These are phyloP conservation scores for Alisma plantagoaquatica DNA, from an alignment of 106 monocot species.

Conservation along the genomic window DNA sequence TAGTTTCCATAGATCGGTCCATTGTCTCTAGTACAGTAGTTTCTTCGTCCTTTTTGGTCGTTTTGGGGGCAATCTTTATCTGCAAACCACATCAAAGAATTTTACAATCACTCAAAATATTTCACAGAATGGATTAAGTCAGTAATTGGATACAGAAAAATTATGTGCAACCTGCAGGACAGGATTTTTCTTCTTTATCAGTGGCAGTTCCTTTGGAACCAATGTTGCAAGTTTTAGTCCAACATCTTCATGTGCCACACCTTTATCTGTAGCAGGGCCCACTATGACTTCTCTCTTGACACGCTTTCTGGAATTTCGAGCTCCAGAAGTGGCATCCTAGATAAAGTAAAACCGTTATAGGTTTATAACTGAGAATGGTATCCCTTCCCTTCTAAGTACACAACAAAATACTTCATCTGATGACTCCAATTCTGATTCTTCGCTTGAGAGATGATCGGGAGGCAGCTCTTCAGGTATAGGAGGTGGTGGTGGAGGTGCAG, in stretches of 20 bases:
- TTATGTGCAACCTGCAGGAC: slow-evolving; percentile 54
- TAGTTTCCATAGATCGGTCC: slow-evolving; percentile 13
- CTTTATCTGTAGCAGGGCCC: slow-evolving; percentile 83
- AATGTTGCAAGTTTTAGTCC: slow-evolving; percentile 66
- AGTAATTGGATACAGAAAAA: neutral
- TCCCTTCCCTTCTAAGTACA: no score
- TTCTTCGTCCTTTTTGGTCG: slow-evolving; percentile 27
- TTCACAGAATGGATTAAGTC: no score
- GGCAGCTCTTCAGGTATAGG: slow-evolving; percentile 13
- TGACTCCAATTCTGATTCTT: slow-evolving; percentile 93
- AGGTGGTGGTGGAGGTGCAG: slow-evolving; percentile 45
- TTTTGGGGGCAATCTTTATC: slow-evolving; percentile 83
- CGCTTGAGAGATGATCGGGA: slow-evolving; percentile 45
- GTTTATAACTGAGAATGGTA: no score
- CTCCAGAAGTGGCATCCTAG: slow-evolving; percentile 46
- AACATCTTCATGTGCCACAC: slow-evolving; percentile 81
- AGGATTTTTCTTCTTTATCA: slow-evolving; percentile 91
- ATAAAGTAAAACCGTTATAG: no score
- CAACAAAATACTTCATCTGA: slow-evolving; percentile 70
- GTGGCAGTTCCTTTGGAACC: slow-evolving; percentile 80
- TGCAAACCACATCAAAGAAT: slow-evolving; percentile 12
- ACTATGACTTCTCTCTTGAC: slow-evolving; percentile 58
- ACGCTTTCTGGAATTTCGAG: slow-evolving; percentile 32
- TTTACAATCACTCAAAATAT: no score
- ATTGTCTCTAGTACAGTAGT: slow-evolving; percentile 19